Evolutionary conservation across 164 flowering plant genomes (phyloP).

Genomic region (Kalanchoe fedtschenkoi): DNA sequence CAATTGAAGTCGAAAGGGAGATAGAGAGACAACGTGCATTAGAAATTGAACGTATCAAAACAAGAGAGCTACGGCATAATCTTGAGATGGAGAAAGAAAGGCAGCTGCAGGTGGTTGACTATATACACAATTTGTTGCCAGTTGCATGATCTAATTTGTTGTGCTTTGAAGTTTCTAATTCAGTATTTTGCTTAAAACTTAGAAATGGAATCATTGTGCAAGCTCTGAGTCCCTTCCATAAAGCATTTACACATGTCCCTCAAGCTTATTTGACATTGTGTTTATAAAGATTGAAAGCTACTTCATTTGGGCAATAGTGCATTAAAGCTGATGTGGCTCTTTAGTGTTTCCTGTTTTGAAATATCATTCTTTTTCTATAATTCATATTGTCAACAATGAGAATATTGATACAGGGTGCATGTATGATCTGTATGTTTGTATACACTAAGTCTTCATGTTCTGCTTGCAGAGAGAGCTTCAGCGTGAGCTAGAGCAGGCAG

Average conservation of each 20-base stretch:
- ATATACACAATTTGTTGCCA: neutral
- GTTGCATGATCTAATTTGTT: neutral
- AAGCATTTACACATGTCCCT: no score
- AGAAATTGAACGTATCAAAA: conserved; percentile 77
- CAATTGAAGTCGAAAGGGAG: conserved; percentile 59
- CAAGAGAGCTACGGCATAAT: conserved; percentile 71
- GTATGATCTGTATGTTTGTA: neutral
- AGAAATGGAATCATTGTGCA: no score
- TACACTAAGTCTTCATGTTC: neutral
- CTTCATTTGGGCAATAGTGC: no score
- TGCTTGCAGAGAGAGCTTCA: conserved; percentile 77
- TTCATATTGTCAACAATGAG: neutral
- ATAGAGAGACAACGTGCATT: conserved; percentile 68
- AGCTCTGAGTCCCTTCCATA: no score
- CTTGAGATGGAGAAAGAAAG: conserved; percentile 90
- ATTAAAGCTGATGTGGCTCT: neutral
- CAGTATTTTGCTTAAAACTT: neutral
- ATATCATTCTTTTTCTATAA: neutral
- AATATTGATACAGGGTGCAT: neutral
- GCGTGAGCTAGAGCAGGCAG: conserved; percentile 75
- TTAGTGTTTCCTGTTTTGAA: neutral
- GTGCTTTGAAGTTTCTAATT: neutral
- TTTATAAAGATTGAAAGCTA: no score
- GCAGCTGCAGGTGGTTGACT: conserved; percentile 64
- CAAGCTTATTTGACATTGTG: no score